Percentiles rank a stretch among this genome's conserved stretches.
Evolutionary conservation across 1,284 basidiomycete species (phyloP).

Genomic region (Microstroma glucosiphilum): DNA sequence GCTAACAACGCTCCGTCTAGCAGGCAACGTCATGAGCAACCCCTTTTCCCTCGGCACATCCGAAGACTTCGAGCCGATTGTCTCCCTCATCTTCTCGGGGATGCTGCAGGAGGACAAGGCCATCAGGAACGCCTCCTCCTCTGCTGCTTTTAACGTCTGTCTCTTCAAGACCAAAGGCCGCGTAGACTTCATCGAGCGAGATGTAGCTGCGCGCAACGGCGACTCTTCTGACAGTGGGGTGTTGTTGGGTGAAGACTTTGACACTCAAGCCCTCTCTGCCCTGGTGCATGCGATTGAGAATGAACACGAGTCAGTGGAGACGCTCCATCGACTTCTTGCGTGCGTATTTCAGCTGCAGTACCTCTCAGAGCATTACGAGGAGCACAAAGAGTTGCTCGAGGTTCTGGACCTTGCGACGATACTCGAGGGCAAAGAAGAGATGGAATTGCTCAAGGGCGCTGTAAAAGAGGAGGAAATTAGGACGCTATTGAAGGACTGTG

Average conservation of each 20-base stretch:
- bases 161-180: neutral
- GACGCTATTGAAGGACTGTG: neutral
- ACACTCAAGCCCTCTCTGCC: neutral
- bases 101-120: constrained; percentile 1
- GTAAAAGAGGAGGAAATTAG: neutral
- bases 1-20: neutral
- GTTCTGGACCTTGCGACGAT: neutral
- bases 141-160: constrained; percentile 1
- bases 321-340: neutral
- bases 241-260: neutral
- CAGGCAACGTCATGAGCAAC: neutral
- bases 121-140: neutral
- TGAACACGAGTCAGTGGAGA: neutral
- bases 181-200: neutral
- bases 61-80: neutral
- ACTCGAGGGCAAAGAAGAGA: neutral
- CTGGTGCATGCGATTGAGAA: neutral
- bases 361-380: neutral
- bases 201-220: too few relatives aligned
- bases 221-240: too few relatives aligned
- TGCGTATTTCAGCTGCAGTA: neutral
- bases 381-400: neutral
- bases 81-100: neutral
- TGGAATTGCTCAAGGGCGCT: neutral
- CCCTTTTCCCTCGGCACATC: neutral